Evolutionary conservation across 192 early-diverging fungal genomes (phyloP), one percentile per base, ranked within the genome.

Genomic region (Coemansia sp.): DNA sequence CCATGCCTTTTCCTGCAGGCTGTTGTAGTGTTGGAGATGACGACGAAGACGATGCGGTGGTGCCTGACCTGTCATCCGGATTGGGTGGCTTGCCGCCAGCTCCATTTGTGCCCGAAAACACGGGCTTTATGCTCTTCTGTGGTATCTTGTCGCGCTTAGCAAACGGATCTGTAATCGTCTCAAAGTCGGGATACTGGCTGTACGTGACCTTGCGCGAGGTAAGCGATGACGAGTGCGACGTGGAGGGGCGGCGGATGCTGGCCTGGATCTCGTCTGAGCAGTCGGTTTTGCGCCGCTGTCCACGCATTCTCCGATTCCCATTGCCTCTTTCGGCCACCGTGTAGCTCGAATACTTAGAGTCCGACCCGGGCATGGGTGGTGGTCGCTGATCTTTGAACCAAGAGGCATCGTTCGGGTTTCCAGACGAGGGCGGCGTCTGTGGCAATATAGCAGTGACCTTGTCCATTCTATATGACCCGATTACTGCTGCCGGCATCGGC

Each of bases 101-200:
- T 13, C 29, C 52, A 11, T 30, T n/a, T 9, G 52, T n/a, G n/a
- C 19, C 13, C 3, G 30, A 31, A 33, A 54, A n/a, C 15, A 54
- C 7, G 17, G 48, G 74, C 17, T 55, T 50, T 58, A 65, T 55
- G 59, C 70, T 72, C 55, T 64, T 64, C 56, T 48, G 61, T 38
- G 76, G 80, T 33, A 82, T 82, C 65, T 77, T 77, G 61, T 82
- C 80, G 57, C 75, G 66, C 65, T 82, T 82, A 13, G 70, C 71
- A 71, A 82, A 82, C 52, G 80, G 80, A 42, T 82, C 75, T 17
- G 53, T 61, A 30, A 82, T 70, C 19, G 38, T 68, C 36, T 77
- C 75, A 67, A 82, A 82, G 52, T 77, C 80, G 19, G 73, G 71
- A 41, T 71, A 75, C 61, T 81, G 73, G 63, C 72, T 75, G 57